These are phyloP conservation scores for Rhodofomes roseus DNA, from an alignment of 1,284 basidiomycete species.

Conservation along the genomic window DNA sequence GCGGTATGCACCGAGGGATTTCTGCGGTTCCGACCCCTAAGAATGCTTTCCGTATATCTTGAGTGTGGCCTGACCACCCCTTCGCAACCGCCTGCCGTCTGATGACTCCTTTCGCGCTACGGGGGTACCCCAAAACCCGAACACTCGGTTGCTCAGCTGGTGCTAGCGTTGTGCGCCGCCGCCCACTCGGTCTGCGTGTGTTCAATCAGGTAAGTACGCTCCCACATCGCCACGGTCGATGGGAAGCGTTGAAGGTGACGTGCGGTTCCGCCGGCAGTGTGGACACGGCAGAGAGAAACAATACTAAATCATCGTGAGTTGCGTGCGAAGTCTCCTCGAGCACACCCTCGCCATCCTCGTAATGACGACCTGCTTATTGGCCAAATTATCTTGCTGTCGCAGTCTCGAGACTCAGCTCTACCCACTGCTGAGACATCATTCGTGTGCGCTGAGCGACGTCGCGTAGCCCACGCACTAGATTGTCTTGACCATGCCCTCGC, in stretches of 20 bases:
- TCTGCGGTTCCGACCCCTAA: background rate
- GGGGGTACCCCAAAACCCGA: no score
- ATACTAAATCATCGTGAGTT: background rate
- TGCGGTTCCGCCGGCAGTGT: background rate
- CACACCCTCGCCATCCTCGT: background rate
- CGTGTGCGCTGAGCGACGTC: background rate
- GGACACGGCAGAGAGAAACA: no score
- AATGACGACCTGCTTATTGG: background rate
- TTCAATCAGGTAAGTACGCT: background rate
- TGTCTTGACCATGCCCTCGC: background rate
- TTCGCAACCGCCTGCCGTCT: background rate
- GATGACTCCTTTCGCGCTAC: background rate
- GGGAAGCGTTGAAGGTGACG: background rate
- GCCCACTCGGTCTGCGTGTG: background rate
- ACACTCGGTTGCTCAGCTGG: no score
- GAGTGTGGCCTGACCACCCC: background rate
- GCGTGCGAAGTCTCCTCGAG: background rate
- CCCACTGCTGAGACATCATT: background rate
- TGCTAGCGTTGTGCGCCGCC: no score
- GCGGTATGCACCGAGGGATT: no score
- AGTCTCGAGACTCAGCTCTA: no score
- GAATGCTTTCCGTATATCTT: background rate
- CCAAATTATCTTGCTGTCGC: no score
- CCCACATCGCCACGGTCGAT: background rate
- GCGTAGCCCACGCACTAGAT: background rate